phyloP scores from a whole-genome alignment of 2,329 filamentous ascomycete genomes.

The Chlorencoelia australis region DNA sequence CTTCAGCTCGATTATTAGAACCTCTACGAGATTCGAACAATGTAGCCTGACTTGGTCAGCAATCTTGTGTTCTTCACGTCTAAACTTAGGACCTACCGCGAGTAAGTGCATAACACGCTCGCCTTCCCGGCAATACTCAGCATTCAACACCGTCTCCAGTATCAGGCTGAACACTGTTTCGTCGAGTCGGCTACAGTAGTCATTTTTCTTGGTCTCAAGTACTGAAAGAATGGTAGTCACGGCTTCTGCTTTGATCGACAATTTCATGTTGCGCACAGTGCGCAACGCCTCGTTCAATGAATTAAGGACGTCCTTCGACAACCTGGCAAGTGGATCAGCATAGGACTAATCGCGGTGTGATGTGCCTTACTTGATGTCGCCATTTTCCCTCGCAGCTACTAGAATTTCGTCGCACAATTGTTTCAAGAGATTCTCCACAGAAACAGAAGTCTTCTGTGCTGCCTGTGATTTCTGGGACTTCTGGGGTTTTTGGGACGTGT shows the following conservation, averaged over 20 bases:
- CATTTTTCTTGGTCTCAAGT: constrained; percentile 11
- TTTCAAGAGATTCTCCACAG: too few relatives aligned
- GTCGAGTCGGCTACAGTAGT: constrained; percentile 17
- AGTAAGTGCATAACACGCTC: constrained; percentile 22
- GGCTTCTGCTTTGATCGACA: neutral
- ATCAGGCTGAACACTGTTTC: constrained; percentile 12
- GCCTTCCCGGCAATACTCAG: constrained; percentile 12
- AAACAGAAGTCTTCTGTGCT: too few relatives aligned
- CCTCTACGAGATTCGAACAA: too few relatives aligned
- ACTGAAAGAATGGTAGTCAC: constrained; percentile 5
- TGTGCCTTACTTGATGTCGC: too few relatives aligned
- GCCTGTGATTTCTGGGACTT: too few relatives aligned
- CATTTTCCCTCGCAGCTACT: too few relatives aligned
- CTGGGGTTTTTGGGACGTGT: too few relatives aligned
- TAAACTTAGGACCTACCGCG: constrained; percentile 17
- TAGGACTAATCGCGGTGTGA: too few relatives aligned
- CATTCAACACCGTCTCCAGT: constrained; percentile 14
- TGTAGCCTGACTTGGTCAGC: too few relatives aligned
- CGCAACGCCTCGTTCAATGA: constrained; percentile 1
- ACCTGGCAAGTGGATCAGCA: too few relatives aligned
- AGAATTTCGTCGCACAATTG: too few relatives aligned
- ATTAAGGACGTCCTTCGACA: too few relatives aligned
- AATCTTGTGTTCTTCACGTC: neutral
- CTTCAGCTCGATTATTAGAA: neutral
- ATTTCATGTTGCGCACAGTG: neutral